Evolutionary conservation across 768 basidiomycete genomes (phyloP), one percentile per base, ranked within the genome.

Genomic region (Amanita molliuscula): DNA sequence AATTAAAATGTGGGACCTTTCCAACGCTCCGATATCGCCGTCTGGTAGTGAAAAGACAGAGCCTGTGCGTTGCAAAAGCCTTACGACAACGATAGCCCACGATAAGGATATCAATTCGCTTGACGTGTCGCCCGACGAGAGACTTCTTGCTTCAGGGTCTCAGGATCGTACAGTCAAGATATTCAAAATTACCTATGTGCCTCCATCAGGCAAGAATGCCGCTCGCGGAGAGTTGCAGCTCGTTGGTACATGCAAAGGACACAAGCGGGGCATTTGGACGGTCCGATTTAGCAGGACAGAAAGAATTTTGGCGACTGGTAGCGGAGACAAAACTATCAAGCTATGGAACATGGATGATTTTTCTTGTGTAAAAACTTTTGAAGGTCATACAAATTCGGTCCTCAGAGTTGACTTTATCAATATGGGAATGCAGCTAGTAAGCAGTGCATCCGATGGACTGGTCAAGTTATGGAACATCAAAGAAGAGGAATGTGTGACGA

Each of bases 71-170:
- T 84, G 84, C 61, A 80, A 76, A 60, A 90, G 90, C 54, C 70
- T 98, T 29, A 76, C 77, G 29, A 98, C 96, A 10, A 78, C 84
- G 44, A 88, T 86, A 62, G 90, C 93, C 10, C 96, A 98, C 66
- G 96, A 98, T 48, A 98, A 97, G 68, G 96, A 98, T 66, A 98
- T 99, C 68, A 99, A 99, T 65, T 82, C 93, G 50, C 75, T 99
- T 35, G 96, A 98, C 63, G 73, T 98, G 13, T 74, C 95, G 3
- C 93, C 91, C 4, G 90, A 95, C 61, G 90, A 96, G 63, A 75
- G 73, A 53, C 66, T 94, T 51, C 76, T 98, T 40, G 95, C 82
- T 7, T 95, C 94, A 3, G 96, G 92, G 18, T 96, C 93, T 16
- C 96, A 98, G 62, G 96, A 99, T 66, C 86, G 87, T 52, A 90